phyloP scores from a whole-genome alignment of 345 rosid genomes.

The Melaleuca quinquenervia region DNA sequence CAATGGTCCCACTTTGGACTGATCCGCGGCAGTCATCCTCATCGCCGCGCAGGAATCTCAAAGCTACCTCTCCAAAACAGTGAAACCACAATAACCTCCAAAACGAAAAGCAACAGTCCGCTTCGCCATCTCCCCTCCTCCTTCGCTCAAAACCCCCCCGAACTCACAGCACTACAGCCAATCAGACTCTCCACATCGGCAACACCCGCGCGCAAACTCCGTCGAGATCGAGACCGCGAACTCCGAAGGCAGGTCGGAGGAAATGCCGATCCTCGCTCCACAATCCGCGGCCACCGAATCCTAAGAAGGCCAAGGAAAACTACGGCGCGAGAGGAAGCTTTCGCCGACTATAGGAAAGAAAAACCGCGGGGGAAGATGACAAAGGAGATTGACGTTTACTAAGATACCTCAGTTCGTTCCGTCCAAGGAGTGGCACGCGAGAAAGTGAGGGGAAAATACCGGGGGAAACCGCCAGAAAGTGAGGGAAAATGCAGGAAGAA shows the following conservation, averaged over 20 bases:
- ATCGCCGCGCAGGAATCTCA: background rate
- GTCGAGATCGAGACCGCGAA: background rate
- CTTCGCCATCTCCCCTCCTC: background rate
- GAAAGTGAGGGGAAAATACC: background rate
- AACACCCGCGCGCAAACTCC: background rate
- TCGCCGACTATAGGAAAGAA: background rate
- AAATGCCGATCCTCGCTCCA: background rate
- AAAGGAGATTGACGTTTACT: background rate
- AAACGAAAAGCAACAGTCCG: background rate
- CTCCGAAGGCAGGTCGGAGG: background rate
- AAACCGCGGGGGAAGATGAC: background rate
- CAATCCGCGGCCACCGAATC: background rate
- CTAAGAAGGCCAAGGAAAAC: background rate
- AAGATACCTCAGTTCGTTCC: background rate
- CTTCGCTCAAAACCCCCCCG: background rate
- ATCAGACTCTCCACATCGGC: background rate
- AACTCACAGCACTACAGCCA: background rate
- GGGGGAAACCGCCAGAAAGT: background rate
- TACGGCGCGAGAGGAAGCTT: background rate
- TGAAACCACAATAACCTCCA: background rate
- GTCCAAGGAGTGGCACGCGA: background rate
- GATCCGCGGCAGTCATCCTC: slow-evolving; percentile 16
- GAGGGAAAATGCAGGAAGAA: background rate
- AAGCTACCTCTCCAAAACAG: background rate
- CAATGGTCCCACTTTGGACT: slow-evolving; percentile 14